Base-by-base conservation (phyloP, 75 land plant genomes). In the Ceratopteris richardii region DNA sequence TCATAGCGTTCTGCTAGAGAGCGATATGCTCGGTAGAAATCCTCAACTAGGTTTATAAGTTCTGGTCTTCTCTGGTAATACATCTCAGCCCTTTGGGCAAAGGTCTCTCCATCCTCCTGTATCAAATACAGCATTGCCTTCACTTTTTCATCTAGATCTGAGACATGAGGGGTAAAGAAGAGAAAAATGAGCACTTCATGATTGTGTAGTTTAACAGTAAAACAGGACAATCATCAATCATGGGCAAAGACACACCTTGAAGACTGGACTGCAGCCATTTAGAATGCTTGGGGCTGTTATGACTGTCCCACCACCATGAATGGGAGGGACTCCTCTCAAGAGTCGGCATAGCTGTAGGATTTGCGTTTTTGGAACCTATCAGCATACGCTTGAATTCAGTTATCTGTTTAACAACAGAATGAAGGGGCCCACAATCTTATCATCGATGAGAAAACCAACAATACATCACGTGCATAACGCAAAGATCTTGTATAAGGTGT, bases 51-150 rank as follows among this genome's bases (percentile, higher is more conserved):
- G 44, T 53, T 62, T 44, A 87, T 20, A 4, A 87, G 69, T 63
- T 77, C 84, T 25, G 92, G 92, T 48, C 88, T 67, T 65, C 71
- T 87, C 58, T 84, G 47, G 58, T 81, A 87, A 56, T 73, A 84
- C 85, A 87, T 81, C 70, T 87, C 92, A 30, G 92, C 92, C 40
- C 77, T 77, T 56, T 84, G 76, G 13, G 88, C 82, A 76, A 87
- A 84, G 12, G 92, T 84, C 54, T 87, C 92, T 31, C 72, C 92
- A 31, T 87, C 92, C 52, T 78, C 88, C 58, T 87, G 82, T 9
- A 87, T 79, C 33, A 87, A 67, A 25, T 72, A 80, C 63, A 87
- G 65, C 92, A 81, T 87, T 23, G 59, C 52, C n/a, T 75, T 78
- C 23, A 84, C 82, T 30, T 44, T 60, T 26, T 37, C 67, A 52